Percentiles rank a stretch among this genome's conserved stretches.
phyloP scores from a whole-genome alignment of 164 flowering plant species.

The Kingdonia uniflora region DNA sequence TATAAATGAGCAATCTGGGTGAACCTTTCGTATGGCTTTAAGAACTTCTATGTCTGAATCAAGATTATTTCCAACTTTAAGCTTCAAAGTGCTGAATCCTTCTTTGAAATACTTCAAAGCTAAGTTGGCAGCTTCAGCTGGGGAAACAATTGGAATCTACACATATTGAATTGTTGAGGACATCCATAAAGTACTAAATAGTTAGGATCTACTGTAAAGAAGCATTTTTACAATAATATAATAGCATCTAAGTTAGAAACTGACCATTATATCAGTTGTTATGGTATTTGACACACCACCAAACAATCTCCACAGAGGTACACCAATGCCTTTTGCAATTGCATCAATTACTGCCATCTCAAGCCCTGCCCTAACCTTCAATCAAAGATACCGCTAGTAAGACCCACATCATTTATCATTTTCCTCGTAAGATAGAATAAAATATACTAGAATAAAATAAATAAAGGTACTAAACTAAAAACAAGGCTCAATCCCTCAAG shows the following conservation, averaged over 20 bases:
- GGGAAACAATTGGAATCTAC: conserved; percentile 87
- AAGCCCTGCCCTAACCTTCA: conserved; percentile 87
- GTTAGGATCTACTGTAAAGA: neutral
- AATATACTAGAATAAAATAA: neutral
- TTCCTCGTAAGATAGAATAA: neutral
- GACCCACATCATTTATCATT: too few relatives aligned
- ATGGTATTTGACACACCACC: conserved; percentile 74
- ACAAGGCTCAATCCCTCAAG: too few relatives aligned
- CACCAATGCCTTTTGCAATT: conserved; percentile 58
- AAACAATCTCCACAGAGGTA: conserved; percentile 80
- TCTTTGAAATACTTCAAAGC: conserved; percentile 52
- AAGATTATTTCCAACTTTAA: conserved; percentile 84
- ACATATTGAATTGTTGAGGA: too few relatives aligned
- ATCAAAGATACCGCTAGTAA: neutral
- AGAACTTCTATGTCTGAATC: conserved; percentile 71
- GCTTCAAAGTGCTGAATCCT: conserved; percentile 80
- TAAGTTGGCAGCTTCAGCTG: conserved; percentile 58
- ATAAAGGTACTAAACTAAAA: too few relatives aligned
- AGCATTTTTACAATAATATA: neutral
- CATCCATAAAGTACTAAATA: too few relatives aligned
- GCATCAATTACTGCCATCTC: conserved; percentile 98
- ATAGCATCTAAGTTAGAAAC: conserved; percentile 12
- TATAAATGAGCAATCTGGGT: conserved; percentile 67
- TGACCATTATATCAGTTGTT: conserved; percentile 83
- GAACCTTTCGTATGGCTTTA: conserved; percentile 56